These are phyloP conservation scores for Lactarius quietus DNA, from an alignment of 768 basidiomycete species.

Conservation along the genomic window DNA sequence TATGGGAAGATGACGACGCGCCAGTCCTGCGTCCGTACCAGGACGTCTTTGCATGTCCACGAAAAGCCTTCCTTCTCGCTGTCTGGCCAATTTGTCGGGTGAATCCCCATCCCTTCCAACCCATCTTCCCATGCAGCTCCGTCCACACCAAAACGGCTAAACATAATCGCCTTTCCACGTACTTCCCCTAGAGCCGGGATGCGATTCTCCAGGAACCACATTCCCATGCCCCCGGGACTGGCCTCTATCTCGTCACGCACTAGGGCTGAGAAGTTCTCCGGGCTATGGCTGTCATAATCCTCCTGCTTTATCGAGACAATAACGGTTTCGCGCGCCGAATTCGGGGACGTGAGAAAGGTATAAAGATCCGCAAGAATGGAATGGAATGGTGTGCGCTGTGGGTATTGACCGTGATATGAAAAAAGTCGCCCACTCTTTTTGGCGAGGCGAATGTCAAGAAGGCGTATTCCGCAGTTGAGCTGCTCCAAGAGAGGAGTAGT, in stretches of 20 bases:
- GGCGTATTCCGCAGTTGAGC: conserved; percentile 71
- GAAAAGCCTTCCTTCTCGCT: conserved; percentile 66
- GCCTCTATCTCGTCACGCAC: conserved; percentile 61
- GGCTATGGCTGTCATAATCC: conserved; percentile 49
- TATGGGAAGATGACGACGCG: conserved; percentile 32
- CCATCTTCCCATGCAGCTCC: conserved; percentile 67
- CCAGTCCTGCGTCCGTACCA: conserved; percentile 85
- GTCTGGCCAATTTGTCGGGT: conserved; percentile 84
- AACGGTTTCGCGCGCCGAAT: conserved; percentile 64
- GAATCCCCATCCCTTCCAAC: conserved; percentile 76
- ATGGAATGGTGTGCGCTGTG: conserved; percentile 64
- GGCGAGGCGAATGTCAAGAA: conserved; percentile 77
- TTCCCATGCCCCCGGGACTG: conserved; percentile 48
- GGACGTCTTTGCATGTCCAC: conserved; percentile 70
- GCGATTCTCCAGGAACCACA: conserved; percentile 84
- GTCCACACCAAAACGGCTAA: conserved; percentile 79
- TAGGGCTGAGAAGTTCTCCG: conserved; percentile 53
- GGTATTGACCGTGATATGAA: conserved; percentile 77
- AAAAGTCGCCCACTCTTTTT: conserved; percentile 60
- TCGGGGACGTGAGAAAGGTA: conserved; percentile 56
- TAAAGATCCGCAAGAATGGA: conserved; percentile 59
- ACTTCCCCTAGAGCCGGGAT: conserved; percentile 82
- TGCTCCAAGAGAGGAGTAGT: conserved; percentile 62
- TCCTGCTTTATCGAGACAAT: conserved; percentile 92
- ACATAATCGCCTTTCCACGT: conserved; percentile 78